Evolutionary conservation across 345 rosid genomes (phyloP).

Genomic region (Euphorbia tirucalli): DNA sequence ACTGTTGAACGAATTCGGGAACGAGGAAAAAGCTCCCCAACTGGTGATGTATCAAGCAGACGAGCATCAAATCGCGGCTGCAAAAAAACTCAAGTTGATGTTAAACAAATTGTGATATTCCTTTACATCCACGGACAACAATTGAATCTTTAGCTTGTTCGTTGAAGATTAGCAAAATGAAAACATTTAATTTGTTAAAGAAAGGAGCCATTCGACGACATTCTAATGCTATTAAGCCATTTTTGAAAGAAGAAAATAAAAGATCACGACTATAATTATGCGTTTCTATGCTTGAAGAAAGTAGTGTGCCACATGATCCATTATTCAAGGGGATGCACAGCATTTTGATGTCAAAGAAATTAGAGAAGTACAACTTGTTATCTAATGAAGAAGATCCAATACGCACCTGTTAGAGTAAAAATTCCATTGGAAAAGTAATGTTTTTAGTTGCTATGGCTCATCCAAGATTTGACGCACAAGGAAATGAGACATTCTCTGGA

Average conservation of each 20-base stretch:
- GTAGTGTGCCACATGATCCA: not conserved
- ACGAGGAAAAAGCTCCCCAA: not conserved
- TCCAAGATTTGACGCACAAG: too few relatives aligned
- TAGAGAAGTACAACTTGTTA: too few relatives aligned
- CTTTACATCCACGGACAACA: not conserved
- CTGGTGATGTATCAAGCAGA: not conserved
- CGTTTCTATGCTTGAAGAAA: too few relatives aligned
- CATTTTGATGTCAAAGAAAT: too few relatives aligned
- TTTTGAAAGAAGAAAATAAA: slow-evolving; percentile 5
- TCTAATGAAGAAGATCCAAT: too few relatives aligned
- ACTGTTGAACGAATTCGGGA: too few relatives aligned
- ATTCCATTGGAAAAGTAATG: too few relatives aligned
- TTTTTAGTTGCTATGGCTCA: too few relatives aligned
- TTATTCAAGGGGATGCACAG: not conserved
- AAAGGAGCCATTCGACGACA: not conserved
- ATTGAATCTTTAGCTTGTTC: too few relatives aligned
- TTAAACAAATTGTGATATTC: not conserved
- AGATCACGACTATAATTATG: not conserved
- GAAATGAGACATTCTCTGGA: too few relatives aligned
- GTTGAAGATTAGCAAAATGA: not conserved
- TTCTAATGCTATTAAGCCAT: not conserved
- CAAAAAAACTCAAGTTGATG: not conserved
- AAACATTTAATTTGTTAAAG: not conserved
- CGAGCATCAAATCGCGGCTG: not conserved
- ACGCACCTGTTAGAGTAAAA: too few relatives aligned